Base-by-base conservation (phyloP, 2,329 filamentous ascomycete species). In the Coniochaeta hoffmannii region DNA sequence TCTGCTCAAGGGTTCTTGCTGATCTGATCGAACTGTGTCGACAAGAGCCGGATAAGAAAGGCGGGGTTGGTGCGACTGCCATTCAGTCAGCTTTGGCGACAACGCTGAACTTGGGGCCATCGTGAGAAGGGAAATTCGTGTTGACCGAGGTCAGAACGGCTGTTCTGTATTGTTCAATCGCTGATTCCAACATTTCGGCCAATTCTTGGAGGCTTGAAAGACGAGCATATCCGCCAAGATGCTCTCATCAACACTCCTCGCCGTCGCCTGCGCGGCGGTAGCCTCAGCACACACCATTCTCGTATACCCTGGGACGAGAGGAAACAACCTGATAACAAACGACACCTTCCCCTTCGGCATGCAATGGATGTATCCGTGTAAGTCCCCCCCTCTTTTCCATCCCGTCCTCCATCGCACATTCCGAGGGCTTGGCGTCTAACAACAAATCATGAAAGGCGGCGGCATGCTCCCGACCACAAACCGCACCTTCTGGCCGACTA, bases 351-450 rank as follows among this genome's bases (percentile, higher is more conserved):
- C 91, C 1, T 96, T 89, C 62, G 92, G 91, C 73, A 93, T 94
- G 89, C 88, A 96, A 75, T 97, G 91, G 91, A 85, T 86, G 69
- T 96, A 96, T 76, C 91, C 92, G 71, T 97, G 91, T 96, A 77
- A 74, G 89, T 50, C 56, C 34, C 31, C 32, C 31, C 38, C 41
- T 55, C 24, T 11, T n/a, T 22, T 50, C 17, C 24, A 8, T 19
- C 41, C 5, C 12, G 14, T 26, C 3, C 36, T 24, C 15, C 24
- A 38, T 10, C 22, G 31, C 38, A 22, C n/a, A 10, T 10, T 10
- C n/a, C 10, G 32, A 35, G 10, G 32, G 32, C n/a, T 35, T 35
- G 22, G 10, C 24, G 34, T 56, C 50, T 55, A 22, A 51, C 55
- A 50, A 57, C 30, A 56, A 51, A 38, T 32, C 14, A 6, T 19